Conservation (phyloP, 1,139 yeast genomes). For the Zhuliangozyma parablackwelliae region DNA sequence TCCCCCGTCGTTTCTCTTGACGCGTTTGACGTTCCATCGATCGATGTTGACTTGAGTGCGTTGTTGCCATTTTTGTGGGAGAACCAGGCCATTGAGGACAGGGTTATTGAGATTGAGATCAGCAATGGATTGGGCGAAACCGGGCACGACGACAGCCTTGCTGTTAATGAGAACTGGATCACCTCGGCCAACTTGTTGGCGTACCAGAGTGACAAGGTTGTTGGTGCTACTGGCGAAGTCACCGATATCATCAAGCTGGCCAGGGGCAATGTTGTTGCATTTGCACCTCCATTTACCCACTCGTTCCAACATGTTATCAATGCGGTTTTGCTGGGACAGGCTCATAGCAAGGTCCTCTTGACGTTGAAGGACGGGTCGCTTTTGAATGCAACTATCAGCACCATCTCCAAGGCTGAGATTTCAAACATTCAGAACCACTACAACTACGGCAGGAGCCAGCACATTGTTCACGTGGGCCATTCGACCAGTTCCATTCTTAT, state of each 20-base stretch:
- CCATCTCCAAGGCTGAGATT: constrained; percentile 24
- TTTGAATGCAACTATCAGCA: constrained; percentile 22
- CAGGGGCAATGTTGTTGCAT: constrained; percentile 14
- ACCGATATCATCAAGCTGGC: constrained; percentile 17
- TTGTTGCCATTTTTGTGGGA: constrained; percentile 62
- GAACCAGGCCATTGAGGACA: constrained; percentile 17
- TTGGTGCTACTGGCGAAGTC: constrained; percentile 36
- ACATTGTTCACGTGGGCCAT: constrained; percentile 24
- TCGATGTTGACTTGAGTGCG: constrained; percentile 64
- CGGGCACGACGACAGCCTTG: constrained; percentile 14
- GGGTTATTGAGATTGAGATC: constrained; percentile 41
- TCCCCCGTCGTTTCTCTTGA: constrained; percentile 66
- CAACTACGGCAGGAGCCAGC: constrained; percentile 27
- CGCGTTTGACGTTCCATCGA: constrained; percentile 67
- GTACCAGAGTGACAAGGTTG: constrained; percentile 50
- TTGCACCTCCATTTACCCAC: constrained; percentile 29
- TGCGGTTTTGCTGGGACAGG: constrained; percentile 25
- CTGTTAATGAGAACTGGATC: constrained; percentile 64
- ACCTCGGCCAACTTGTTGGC: constrained; percentile 60
- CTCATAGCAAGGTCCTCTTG: constrained; percentile 29
- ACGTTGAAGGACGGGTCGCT: constrained; percentile 30
- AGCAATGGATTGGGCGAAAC: constrained; percentile 54
- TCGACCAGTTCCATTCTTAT: constrained; percentile 17
- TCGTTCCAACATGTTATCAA: constrained; percentile 33
- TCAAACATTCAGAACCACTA: constrained; percentile 30